Evolutionary conservation across 345 rosid species (phyloP).

Genomic region (Sisymbrium altissimum): DNA sequence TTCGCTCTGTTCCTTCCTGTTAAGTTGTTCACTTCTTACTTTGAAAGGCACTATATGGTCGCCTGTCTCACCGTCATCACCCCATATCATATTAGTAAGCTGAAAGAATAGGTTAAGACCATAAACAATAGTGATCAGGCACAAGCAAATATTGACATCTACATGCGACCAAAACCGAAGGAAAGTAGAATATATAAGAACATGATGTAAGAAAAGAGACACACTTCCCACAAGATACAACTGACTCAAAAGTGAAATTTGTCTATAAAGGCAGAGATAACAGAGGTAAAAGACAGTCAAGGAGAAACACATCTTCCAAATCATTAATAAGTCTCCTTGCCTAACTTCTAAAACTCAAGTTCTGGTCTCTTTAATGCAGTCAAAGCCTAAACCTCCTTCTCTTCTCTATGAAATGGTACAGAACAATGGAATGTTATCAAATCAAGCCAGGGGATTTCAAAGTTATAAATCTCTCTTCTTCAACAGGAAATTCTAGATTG

Average conservation of each 20-base stretch:
- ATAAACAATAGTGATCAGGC: slow-evolving; percentile 11
- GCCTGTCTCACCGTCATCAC: slow-evolving; percentile 58
- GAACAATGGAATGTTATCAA: not conserved
- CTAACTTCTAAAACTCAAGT: not conserved
- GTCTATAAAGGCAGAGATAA: not conserved
- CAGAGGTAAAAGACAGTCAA: not conserved
- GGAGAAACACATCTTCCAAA: not conserved
- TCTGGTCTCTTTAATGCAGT: not conserved
- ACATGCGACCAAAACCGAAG: not conserved
- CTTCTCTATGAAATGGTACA: not conserved
- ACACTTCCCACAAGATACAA: not conserved
- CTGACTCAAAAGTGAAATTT: not conserved
- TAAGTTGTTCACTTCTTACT: slow-evolving; percentile 42
- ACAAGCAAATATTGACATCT: slow-evolving; percentile 14
- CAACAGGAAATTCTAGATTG: not conserved
- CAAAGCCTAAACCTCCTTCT: not conserved
- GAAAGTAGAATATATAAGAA: not conserved
- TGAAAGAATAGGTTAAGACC: slow-evolving; percentile 33
- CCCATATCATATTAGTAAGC: slow-evolving; percentile 90
- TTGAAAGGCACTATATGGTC: slow-evolving; percentile 81
- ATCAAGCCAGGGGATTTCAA: not conserved
- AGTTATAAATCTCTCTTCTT: not conserved
- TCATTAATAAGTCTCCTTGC: not conserved
- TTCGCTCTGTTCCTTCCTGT: slow-evolving; percentile 50
- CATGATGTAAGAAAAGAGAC: not conserved